Evolutionary conservation across 371 early-diverging fungal species (phyloP).

Genomic region (Zopfochytrium polystomum): DNA sequence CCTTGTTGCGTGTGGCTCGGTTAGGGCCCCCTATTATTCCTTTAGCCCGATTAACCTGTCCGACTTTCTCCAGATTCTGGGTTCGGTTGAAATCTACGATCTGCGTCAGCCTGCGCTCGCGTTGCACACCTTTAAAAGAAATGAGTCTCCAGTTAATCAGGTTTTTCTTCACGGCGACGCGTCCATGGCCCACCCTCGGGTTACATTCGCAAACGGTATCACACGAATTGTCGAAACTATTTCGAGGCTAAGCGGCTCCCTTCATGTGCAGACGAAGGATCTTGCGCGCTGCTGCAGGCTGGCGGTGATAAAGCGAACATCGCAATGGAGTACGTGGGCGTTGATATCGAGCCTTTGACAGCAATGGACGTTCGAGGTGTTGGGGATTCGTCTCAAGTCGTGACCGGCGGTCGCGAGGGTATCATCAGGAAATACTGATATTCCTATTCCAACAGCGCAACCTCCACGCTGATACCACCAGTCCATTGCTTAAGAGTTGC

Average conservation of each 20-base stretch:
- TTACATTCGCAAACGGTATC: slow-evolving; percentile 14
- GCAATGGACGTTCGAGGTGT: neutral
- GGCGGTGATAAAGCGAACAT: neutral
- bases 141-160: slow-evolving; percentile 12
- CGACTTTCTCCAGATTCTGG: too few species aligned
- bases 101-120: slow-evolving; percentile 9
- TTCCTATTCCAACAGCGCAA: too few species aligned
- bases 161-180: neutral
- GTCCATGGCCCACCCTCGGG: neutral
- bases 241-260: neutral
- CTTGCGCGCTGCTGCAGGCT: slow-evolving; percentile 11
- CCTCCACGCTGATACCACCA: too few species aligned
- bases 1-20: too few species aligned
- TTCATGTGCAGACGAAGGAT: slow-evolving; percentile 13
- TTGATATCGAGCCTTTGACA: slow-evolving; percentile 22
- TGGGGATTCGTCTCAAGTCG: neutral
- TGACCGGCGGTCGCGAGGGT: slow-evolving; percentile 1
- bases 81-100: slow-evolving; percentile 11
- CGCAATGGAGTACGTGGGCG: slow-evolving; percentile 21
- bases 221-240: neutral
- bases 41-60: too few species aligned
- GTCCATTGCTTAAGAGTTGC: too few species aligned
- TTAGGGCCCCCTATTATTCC: too few species aligned
- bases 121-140: slow-evolving; percentile 8
- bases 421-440: neutral